Evolutionary conservation across 2,329 filamentous ascomycete species (phyloP), one percentile per base, ranked within the genome.

Genomic region (Ophiosphaerella narmari): DNA sequence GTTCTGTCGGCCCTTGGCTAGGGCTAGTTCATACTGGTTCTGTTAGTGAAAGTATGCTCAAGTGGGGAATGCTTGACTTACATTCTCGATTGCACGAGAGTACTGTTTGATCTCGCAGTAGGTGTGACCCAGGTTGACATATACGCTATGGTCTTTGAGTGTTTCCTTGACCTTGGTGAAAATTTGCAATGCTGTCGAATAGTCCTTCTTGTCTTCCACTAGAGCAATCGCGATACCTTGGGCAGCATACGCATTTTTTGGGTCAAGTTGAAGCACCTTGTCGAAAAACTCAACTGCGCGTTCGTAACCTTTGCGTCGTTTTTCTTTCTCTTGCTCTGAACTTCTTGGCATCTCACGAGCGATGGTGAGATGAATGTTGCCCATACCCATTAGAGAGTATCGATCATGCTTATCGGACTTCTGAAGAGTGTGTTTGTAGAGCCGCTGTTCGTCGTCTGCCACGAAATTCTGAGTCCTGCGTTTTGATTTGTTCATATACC

Each of bases 211-310:
- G 71, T 97, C 93, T 71, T 99, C 94, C 1, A 94, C 87, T 24
- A 99, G 80, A 7, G 93, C 92, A 67, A 99, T 97, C 12, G 90
- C 94, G 58, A 99, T 86, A 53, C 95, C 94, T 70, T 99, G 94
- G 2, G 94, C 94, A 7, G 95, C 95, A 71, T 96, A 96, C 0
- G 94, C 93, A 62, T 97, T 99, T 76, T 88, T 91, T 0, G 91
- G 86, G 66, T 99, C 94, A n/a, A 99, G 79, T 56, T 95, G 91
- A 18, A 99, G 79, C 4, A 93, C 93, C 76, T 99, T 99, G 71
- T 97, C 94, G 64, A 97, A 99, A 75, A 99, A 99, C 70, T 99
- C 95, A 9, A 97, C 92, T 0, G 94, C 92, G 60, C 93, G 91
- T 69, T 87, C 86, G 70, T 97, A 99, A 54, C 86, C 88, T 62